Base-by-base conservation (phyloP, 371 early-diverging fungal genomes). In the Ordospora colligata region DNA sequence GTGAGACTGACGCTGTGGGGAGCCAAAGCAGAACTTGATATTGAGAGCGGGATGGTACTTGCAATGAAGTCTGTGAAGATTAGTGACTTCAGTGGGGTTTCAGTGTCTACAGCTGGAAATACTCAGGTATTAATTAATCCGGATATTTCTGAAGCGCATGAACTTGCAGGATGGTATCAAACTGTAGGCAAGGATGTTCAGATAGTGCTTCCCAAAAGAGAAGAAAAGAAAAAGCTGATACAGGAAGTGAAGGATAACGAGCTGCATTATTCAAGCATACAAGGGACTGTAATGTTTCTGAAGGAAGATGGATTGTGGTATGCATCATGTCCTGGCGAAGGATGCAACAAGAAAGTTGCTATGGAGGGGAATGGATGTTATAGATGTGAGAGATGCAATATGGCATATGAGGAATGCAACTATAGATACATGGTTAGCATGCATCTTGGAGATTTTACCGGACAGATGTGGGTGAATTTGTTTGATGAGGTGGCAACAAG, bases 311-410 rank as follows among this genome's bases (percentile, higher is more conserved):
- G 10, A 2, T 22, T 81, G 22, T 75, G 52, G 45, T 84, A 83
- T 49, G 54, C 65, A 10, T 63, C 82, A 19, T 84, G 85, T 65
- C 46, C 62, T 4, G 47, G 54, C 9, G 74, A 70, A 54, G 63
- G 71, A 12, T 80, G 82, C 51, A 85, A 81, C n/a, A 85, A 85
- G 72, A 82, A 82, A 51, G 83, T 83, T 7, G 53, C 37, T 12
- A 25, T 63, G 25, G 76, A 83, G 43, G 76, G 69, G 12, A 45
- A 67, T 52, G 77, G 78, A 9, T 22, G 40, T 27, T 85, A 80
- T 64, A 77, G 76, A 49, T 85, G 85, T 64, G 78, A 77, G 58
- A 85, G 79, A 72, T 85, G 85, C 67, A 75, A 77, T 25, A 49
- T 68, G 22, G 54, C 62, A 17, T 76, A 49, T 54, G 81, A 78